Evolutionary conservation across 129 eudicot species (phyloP), one percentile per base, ranked within the genome.

Genomic region (Pulicaria dysenterica): DNA sequence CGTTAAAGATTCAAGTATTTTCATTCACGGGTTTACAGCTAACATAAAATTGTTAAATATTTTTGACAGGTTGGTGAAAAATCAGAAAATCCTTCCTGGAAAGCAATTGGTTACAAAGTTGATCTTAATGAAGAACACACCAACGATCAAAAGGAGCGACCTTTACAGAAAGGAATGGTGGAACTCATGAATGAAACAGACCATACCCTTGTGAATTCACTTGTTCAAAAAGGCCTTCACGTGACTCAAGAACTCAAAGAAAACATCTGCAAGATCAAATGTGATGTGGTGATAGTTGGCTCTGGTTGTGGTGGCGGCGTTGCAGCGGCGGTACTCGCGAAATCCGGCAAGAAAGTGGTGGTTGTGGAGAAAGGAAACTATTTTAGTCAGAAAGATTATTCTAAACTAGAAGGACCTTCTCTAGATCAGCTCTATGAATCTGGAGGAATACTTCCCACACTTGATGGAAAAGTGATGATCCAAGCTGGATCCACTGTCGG

Each of bases 281-380:
- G 98, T 54, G 98, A 93, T 54, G 95, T 78, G 40, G 98, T 93
- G 16, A 84, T 93, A 17, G 85, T 93, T 5, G 98, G 98, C 15
- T 93, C 98, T 0, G 98, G 98, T 55, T 85, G 87, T 56, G 96
- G 98, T 4, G 98, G 98, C 3, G 96, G 96, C 38, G 96, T 93
- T 31, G 98, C 98, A 16, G 98, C 98, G 0, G 86, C 92, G 1
- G 69, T 87, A 56, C 89, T 93, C 0, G 90, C 98, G 0, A 76
- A 77, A 42, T 81, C 96, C 0, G 98, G 96, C 66, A 79, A 83
- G 40, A 93, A 93, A 76, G 96, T 93, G 10, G 81, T 93, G 9
- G 86, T 93, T 59, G 87, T 93, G 16, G 98, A 93, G 58, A 93
- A 93, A 74, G 98, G 98, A 24, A 89, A 87, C 62, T 93, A 93